These are phyloP conservation scores for Gastrolobium bilobum DNA, from an alignment of 306 rosid genomes.

Conservation along the genomic window DNA sequence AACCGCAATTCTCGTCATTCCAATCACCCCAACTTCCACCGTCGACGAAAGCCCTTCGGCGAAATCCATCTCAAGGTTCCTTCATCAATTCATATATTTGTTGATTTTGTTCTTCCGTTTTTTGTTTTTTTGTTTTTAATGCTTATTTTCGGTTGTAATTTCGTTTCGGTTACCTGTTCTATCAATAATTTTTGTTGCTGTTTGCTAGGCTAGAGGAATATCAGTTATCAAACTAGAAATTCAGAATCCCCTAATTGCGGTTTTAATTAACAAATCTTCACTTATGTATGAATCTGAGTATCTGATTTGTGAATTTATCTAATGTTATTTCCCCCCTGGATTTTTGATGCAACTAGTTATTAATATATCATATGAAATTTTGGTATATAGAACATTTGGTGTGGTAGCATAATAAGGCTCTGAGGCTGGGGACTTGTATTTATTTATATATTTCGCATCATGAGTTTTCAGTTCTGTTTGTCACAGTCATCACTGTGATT, in stretches of 20 bases:
- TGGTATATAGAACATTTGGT: background rate
- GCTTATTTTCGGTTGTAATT: conserved; percentile 11
- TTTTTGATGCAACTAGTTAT: background rate
- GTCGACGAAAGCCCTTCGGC: conserved; percentile 52
- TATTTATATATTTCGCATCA: background rate
- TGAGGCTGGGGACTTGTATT: background rate
- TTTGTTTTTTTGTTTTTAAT: background rate
- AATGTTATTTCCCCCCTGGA: background rate
- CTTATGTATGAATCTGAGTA: background rate
- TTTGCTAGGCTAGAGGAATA: background rate
- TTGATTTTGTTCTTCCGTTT: background rate
- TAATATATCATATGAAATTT: background rate
- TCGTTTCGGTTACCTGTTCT: conserved; percentile 24
- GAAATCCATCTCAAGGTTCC: conserved; percentile 69
- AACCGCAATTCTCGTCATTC: conserved; percentile 42
- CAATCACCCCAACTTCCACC: background rate
- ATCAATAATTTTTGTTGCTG: background rate
- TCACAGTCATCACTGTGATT: background rate
- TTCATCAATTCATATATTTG: background rate
- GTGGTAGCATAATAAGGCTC: background rate
- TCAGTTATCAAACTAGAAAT: conserved; percentile 7
- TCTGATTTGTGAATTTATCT: background rate
- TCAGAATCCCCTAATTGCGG: background rate
- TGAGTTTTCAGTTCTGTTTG: background rate
- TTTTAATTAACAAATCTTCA: background rate